These are phyloP conservation scores for Stachybotrys chlorohalonatus DNA, from an alignment of 2,329 filamentous ascomycete genomes.

Conservation along the genomic window DNA sequence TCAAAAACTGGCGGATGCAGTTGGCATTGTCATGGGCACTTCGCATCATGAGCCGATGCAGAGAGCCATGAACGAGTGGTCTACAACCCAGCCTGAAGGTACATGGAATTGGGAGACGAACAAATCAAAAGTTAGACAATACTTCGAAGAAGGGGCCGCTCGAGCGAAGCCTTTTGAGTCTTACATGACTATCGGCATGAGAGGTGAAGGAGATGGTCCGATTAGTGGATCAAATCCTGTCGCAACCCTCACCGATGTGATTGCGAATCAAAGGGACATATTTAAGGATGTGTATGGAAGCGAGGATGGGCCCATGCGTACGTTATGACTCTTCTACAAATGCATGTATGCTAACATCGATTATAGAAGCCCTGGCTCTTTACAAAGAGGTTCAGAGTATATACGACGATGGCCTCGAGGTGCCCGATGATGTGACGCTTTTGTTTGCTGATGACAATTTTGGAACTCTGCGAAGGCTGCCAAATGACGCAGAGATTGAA, in stretches of 20 bases:
- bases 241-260: conserved; percentile 41
- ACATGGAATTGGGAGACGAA: conserved; percentile 54
- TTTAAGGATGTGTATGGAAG: conserved; percentile 41
- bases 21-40: conserved; percentile 55
- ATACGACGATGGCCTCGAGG: conserved; percentile 44
- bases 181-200: conserved; percentile 50
- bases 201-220: conserved; percentile 48
- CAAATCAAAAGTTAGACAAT: conserved; percentile 41
- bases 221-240: conserved; percentile 42
- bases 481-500: conserved; percentile 40
- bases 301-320: conserved; percentile 29
- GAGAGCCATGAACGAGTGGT: conserved; percentile 43
- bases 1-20: conserved; percentile 47
- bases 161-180: conserved; percentile 48
- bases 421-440: conserved; percentile 48
- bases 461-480: conserved; percentile 47
- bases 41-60: conserved; percentile 60
- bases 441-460: conserved; percentile 55
- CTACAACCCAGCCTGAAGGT: conserved; percentile 28
- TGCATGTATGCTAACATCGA: neutral
- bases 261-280: conserved; percentile 41
- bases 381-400: conserved; percentile 55
- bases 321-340: conserved; percentile 14
- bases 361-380: conserved; percentile 49
- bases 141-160: conserved; percentile 46